Evolutionary conservation across 2,329 filamentous ascomycete species (phyloP).

Genomic region (Fusarium globosum): DNA sequence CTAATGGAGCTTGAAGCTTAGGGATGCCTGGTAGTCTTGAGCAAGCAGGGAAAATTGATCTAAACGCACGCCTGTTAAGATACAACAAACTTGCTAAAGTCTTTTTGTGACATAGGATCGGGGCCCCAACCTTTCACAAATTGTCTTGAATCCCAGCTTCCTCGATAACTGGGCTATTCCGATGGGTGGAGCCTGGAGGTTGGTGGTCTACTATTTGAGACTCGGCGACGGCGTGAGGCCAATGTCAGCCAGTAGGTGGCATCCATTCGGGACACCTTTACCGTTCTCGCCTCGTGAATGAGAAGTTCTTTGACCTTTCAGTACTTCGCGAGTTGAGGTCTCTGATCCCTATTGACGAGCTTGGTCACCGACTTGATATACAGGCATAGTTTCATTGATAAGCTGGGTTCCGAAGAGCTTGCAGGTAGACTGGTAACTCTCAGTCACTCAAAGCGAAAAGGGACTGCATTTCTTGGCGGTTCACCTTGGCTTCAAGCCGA

Average conservation of each 20-base stretch:
- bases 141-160: background rate
- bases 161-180: background rate
- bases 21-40: background rate
- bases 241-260: background rate
- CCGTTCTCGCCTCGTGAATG: accelerated
- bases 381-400: accelerated
- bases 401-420: accelerated
- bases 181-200: background rate
- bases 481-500: no score
- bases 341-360: accelerated
- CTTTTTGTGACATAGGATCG: accelerated
- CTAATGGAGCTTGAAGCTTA: no score
- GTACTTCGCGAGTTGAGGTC: accelerated
- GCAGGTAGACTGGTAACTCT: background rate
- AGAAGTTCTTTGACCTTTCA: accelerated
- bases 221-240: background rate
- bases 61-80: accelerated
- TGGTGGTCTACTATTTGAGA: accelerated
- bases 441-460: background rate
- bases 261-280: background rate
- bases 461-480: accelerated
- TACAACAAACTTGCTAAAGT: accelerated
- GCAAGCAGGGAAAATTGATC: background rate
- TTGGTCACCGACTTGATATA: background rate
- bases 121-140: no score